Conservation (phyloP, 2,329 filamentous ascomycete species). For the Stromatinia cepivora region DNA sequence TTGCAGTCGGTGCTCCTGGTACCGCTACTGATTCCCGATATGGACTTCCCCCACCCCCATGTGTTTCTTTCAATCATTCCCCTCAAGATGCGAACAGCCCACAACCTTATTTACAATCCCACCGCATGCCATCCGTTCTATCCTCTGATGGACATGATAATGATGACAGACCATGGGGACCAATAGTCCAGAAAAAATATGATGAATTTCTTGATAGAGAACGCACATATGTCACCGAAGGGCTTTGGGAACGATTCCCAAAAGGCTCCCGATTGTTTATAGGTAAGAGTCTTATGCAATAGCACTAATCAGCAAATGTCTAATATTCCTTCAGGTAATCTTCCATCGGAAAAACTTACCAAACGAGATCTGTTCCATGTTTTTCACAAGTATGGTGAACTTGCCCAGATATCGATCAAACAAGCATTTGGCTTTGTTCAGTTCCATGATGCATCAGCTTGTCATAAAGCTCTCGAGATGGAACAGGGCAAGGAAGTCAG, state of each 20-base stretch:
- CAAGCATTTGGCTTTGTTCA: constrained; percentile 97
- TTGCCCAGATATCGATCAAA: constrained; percentile 95
- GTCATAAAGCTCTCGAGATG: constrained; percentile 69
- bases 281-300: constrained; percentile 53
- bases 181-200: constrained; percentile 65
- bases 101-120: constrained; percentile 31
- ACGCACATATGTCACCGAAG: constrained; percentile 72
- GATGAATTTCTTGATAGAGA: constrained; percentile 74
- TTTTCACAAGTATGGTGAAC: constrained; percentile 79
- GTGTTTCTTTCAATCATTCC: constrained; percentile 37
- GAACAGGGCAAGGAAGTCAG: constrained; percentile 81
- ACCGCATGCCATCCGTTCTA: constrained; percentile 31
- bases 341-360: constrained; percentile 88
- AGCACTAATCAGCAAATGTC: constrained; percentile 33
- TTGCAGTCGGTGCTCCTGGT: constrained; percentile 41
- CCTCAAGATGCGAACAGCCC: constrained; percentile 31
- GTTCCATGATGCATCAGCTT: constrained; percentile 76
- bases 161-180: constrained; percentile 41
- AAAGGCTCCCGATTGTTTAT: constrained; percentile 77
- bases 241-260: constrained; percentile 79
- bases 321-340: constrained; percentile 63
- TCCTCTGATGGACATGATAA: constrained; percentile 38
- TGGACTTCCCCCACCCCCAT: constrained; percentile 41
- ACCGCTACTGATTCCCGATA: constrained; percentile 40
- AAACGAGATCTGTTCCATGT: constrained; percentile 92